Conservation (phyloP, 106 monocot species). For the Dioscorea zingiberensis region DNA sequence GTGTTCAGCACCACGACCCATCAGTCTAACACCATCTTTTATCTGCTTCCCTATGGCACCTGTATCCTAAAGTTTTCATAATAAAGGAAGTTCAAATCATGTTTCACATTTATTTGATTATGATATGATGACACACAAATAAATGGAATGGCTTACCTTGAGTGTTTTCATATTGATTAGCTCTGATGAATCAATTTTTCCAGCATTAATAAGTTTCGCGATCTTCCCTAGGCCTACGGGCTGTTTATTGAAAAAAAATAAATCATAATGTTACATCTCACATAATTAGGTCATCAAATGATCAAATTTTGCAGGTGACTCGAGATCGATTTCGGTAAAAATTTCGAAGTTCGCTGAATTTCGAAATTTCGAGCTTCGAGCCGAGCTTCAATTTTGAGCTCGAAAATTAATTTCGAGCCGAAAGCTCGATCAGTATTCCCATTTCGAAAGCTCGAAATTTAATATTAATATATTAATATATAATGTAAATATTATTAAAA, state of each 20-base stretch:
- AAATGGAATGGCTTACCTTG: slow-evolving; percentile 29
- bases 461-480: too few species aligned
- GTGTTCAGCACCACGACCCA: slow-evolving; percentile 63
- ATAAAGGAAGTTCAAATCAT: neutral
- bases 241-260: slow-evolving; percentile 23
- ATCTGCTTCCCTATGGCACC: slow-evolving; percentile 75
- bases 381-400: too few species aligned
- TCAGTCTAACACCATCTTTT: slow-evolving; percentile 68
- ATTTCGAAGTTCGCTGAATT: too few species aligned
- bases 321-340: too few species aligned
- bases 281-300: too few species aligned
- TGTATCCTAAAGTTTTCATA: slow-evolving; percentile 34
- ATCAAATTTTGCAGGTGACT: too few species aligned
- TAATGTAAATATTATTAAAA: too few species aligned
- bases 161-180: slow-evolving; percentile 72
- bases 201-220: slow-evolving; percentile 73
- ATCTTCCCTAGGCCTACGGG: slow-evolving; percentile 63
- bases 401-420: too few species aligned
- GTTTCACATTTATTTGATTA: neutral
- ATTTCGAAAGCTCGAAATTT: too few species aligned
- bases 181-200: slow-evolving; percentile 63
- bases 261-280: neutral
- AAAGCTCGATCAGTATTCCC: too few species aligned
- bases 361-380: too few species aligned
- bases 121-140: neutral